These are phyloP conservation scores for Lentinus polychrous DNA, from an alignment of 1,284 basidiomycete genomes.

Conservation along the genomic window DNA sequence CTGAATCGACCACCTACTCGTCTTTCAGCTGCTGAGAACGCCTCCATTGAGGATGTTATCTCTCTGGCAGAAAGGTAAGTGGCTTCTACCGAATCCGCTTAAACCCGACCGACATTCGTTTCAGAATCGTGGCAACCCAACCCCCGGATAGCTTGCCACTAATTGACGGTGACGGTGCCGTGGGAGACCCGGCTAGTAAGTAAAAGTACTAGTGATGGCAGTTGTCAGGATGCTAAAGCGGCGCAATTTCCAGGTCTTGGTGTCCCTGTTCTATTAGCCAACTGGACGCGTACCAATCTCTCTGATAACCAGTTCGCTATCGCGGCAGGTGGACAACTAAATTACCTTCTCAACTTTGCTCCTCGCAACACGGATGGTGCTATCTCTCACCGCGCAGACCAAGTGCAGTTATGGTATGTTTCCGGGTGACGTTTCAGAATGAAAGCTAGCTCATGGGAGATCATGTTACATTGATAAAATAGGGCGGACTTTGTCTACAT, in stretches of 20 bases:
- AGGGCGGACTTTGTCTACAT: constrained; percentile 64
- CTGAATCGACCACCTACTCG: constrained; percentile 32
- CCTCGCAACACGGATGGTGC: constrained; percentile 53
- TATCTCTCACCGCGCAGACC: constrained; percentile 53
- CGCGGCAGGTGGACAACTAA: constrained; percentile 49
- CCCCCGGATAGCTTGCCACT: constrained; percentile 28
- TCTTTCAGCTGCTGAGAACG: constrained; percentile 19
- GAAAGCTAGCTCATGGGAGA: not conserved
- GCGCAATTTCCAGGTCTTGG: constrained; percentile 38
- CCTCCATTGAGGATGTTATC: constrained; percentile 33
- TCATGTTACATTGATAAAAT: not conserved
- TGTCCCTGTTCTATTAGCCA: constrained; percentile 53
- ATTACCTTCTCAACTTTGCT: constrained; percentile 52
- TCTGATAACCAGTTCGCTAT: constrained; percentile 35
- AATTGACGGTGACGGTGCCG: constrained; percentile 43
- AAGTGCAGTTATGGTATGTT: constrained; percentile 48
- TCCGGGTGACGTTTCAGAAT: not conserved
- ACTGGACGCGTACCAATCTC: constrained; percentile 38
- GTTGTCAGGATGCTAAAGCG: too few species aligned
- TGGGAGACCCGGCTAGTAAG: constrained; percentile 65
- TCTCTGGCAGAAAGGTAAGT: constrained; percentile 33
- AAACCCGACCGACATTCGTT: not conserved
- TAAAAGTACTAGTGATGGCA: constrained; percentile 4
- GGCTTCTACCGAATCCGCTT: not conserved
- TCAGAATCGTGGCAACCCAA: constrained; percentile 32